Percentiles rank a stretch among this genome's conserved stretches.
Evolutionary conservation across 768 basidiomycete genomes (phyloP).

Genomic region (Coprinopsis strossmayeri): DNA sequence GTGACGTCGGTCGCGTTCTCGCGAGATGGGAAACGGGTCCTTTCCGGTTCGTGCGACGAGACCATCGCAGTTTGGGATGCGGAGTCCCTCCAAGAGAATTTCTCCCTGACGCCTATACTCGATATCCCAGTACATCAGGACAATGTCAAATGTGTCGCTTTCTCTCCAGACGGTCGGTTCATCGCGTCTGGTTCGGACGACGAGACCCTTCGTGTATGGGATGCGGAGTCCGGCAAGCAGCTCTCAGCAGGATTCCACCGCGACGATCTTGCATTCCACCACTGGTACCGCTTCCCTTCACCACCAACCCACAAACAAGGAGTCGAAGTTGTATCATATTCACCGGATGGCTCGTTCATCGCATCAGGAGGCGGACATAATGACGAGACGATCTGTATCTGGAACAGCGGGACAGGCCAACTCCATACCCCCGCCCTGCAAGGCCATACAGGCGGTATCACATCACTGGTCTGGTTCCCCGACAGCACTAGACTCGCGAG

Average conservation of each 20-base stretch:
- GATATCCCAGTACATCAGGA: constrained; percentile 11
- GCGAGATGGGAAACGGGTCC: constrained; percentile 18
- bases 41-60: constrained; percentile 16
- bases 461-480: constrained; percentile 14
- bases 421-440: constrained; percentile 5
- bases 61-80: constrained; percentile 19
- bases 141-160: constrained; percentile 12
- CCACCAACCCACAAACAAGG: constrained; percentile 6
- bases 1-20: constrained; percentile 21
- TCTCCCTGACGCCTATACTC: constrained; percentile 6
- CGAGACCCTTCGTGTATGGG: constrained; percentile 7
- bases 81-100: background rate
- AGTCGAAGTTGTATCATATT: constrained; percentile 17
- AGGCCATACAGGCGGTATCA: constrained; percentile 16
- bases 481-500: constrained; percentile 16
- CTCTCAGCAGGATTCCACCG: constrained; percentile 9
- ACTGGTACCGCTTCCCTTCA: constrained; percentile 15
- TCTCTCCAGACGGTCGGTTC: constrained; percentile 21
- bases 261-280: constrained; percentile 9
- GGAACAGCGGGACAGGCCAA: constrained; percentile 13
- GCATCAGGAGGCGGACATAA: constrained; percentile 13
- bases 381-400: constrained; percentile 12
- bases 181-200: background rate
- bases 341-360: constrained; percentile 16
- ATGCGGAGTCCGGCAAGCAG: constrained; percentile 1